Conservation (phyloP, 75 land plant species). For the Picea sitchensis region DNA sequence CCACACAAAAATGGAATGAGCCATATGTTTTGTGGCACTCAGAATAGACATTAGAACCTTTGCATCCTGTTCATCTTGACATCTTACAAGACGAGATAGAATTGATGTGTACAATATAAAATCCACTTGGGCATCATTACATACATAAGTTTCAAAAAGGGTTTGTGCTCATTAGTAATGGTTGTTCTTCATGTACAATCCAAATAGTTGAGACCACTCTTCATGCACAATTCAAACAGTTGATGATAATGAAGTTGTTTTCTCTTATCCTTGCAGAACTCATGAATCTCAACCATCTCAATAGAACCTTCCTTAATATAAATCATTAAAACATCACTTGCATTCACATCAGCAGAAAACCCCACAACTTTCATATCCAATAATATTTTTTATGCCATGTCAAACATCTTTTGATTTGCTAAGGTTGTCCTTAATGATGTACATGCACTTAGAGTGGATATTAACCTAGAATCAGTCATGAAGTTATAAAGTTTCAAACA, state of each 20-base stretch:
- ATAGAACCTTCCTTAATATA: background rate
- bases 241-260: constrained; percentile 63
- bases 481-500: constrained; percentile 69
- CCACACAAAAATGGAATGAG: constrained; percentile 24
- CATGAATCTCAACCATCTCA: constrained; percentile 68
- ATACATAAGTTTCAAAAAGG: constrained; percentile 57
- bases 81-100: constrained; percentile 64
- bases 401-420: too few relatives aligned
- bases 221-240: constrained; percentile 51
- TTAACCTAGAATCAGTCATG: constrained; percentile 63
- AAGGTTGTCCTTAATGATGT: too few relatives aligned
- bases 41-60: constrained; percentile 62
- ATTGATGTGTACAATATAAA: constrained; percentile 40
- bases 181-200: constrained; percentile 48
- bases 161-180: constrained; percentile 61
- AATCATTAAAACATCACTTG: too few relatives aligned
- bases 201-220: too few relatives aligned
- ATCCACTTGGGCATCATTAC: too few relatives aligned
- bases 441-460: constrained; percentile 35
- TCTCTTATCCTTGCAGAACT: constrained; percentile 65
- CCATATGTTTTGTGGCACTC: constrained; percentile 58
- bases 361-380: constrained; percentile 71
- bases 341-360: constrained; percentile 18
- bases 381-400: constrained; percentile 59
- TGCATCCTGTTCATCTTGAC: constrained; percentile 67